Conservation (phyloP, 1,284 basidiomycete genomes). For the Leccinum subrobustum region DNA sequence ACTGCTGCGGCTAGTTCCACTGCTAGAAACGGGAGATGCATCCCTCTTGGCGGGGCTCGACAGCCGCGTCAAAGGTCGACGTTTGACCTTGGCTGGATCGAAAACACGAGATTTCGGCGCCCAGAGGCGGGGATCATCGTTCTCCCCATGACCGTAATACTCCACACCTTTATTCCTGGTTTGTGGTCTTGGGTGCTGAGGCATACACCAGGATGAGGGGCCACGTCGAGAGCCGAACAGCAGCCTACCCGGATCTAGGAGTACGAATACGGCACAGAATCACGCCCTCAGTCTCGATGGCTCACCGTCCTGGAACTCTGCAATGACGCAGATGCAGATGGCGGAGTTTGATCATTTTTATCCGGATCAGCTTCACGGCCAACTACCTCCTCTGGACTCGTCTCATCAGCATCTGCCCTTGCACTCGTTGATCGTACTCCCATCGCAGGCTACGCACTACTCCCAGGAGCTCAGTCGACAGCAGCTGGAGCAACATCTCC, state of each 20-base stretch:
- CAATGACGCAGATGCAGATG: slow-evolving; percentile 55
- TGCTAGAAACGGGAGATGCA: neutral
- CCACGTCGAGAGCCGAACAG: slow-evolving; percentile 35
- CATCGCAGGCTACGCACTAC: slow-evolving; percentile 35
- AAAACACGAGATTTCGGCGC: slow-evolving; percentile 26
- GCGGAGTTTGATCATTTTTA: slow-evolving; percentile 39
- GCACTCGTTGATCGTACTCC: slow-evolving; percentile 44
- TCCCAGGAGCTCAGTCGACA: slow-evolving; percentile 44
- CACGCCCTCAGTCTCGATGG: slow-evolving; percentile 70
- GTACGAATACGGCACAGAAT: slow-evolving; percentile 65
- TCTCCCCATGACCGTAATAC: slow-evolving; percentile 21
- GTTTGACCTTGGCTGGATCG: slow-evolving; percentile 29
- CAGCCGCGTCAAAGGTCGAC: slow-evolving; percentile 19
- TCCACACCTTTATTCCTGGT: slow-evolving; percentile 17
- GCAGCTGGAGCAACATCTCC: slow-evolving; percentile 40
- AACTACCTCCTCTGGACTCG: slow-evolving; percentile 48
- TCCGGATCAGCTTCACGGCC: slow-evolving; percentile 42
- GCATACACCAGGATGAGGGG: slow-evolving; percentile 38
- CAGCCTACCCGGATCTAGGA: slow-evolving; percentile 32
- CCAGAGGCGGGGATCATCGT: slow-evolving; percentile 32
- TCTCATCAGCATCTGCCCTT: slow-evolving; percentile 45
- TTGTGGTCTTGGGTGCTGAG: slow-evolving; percentile 9
- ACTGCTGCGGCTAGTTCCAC: neutral
- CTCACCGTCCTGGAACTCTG: slow-evolving; percentile 84
- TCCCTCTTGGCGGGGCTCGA: slow-evolving; percentile 21